These are phyloP conservation scores for Rhodotorula sp. DNA, from an alignment of 1,284 basidiomycete genomes.

Conservation along the genomic window DNA sequence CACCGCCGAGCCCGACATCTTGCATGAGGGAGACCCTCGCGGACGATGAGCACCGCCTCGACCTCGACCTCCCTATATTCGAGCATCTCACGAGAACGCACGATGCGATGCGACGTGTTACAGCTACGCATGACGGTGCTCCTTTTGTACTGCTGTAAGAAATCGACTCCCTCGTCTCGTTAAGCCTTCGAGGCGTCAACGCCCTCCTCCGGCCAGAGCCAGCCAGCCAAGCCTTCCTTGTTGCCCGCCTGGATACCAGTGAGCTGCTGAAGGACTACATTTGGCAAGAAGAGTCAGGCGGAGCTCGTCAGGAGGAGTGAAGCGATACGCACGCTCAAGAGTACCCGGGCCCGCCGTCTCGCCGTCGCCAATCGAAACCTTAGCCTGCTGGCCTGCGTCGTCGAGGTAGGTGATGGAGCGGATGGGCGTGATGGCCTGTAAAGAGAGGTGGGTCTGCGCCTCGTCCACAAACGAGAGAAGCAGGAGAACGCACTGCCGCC, in stretches of 20 bases:
- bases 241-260: constrained; percentile 46
- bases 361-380: constrained; percentile 51
- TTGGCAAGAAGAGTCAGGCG: neutral
- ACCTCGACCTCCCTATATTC: no score
- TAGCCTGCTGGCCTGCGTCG: constrained; percentile 43
- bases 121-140: neutral
- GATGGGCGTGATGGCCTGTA: constrained; percentile 49
- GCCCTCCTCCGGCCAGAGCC: constrained; percentile 50
- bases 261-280: constrained; percentile 35
- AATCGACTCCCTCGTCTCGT: neutral
- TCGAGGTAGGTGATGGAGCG: constrained; percentile 50
- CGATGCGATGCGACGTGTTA: neutral
- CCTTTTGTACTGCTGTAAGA: neutral
- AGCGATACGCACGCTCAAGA: constrained; percentile 5
- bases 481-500: constrained; percentile 29
- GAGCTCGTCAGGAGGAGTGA: neutral
- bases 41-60: neutral
- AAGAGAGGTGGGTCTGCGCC: neutral
- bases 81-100: neutral
- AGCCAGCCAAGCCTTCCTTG: constrained; percentile 46
- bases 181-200: constrained; percentile 40
- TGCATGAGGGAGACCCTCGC: neutral
- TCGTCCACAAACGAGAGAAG: neutral
- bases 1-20: constrained; percentile 32
- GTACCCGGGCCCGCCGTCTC: constrained; percentile 47